Percentiles rank a stretch among this genome's conserved stretches.
Evolutionary conservation across 2,329 filamentous ascomycete species (phyloP).

Genomic region (Diaporthe velutina): DNA sequence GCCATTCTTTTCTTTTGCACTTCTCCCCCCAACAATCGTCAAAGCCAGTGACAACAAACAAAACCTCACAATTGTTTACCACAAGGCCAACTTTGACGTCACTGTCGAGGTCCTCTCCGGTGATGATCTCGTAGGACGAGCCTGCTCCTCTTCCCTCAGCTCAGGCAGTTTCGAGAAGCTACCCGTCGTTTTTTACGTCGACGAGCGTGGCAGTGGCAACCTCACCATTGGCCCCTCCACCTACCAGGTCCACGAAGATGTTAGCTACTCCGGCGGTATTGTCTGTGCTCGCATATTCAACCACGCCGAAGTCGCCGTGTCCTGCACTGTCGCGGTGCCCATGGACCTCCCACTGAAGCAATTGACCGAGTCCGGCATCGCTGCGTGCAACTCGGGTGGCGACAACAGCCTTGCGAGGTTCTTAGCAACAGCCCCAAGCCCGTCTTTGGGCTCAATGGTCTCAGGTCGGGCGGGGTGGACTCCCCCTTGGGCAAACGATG

Average conservation of each 20-base stretch:
- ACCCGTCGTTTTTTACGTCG: background rate
- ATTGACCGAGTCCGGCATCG: background rate
- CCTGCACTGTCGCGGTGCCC: background rate
- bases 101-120: background rate
- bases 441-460: background rate
- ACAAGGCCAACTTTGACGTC: background rate
- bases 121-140: background rate
- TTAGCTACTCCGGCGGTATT: background rate
- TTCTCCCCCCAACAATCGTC: background rate
- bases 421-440: background rate
- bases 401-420: background rate
- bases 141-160: background rate
- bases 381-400: background rate
- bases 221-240: background rate
- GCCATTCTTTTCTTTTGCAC: background rate
- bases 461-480: background rate
- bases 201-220: background rate
- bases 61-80: background rate
- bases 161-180: background rate
- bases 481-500: too few relatives aligned
- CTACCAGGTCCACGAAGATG: background rate
- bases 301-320: background rate
- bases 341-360: background rate
- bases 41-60: background rate
- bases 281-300: background rate